These are phyloP conservation scores for Calonectria naviculata DNA, from an alignment of 2,329 filamentous ascomycete species.

Conservation along the genomic window DNA sequence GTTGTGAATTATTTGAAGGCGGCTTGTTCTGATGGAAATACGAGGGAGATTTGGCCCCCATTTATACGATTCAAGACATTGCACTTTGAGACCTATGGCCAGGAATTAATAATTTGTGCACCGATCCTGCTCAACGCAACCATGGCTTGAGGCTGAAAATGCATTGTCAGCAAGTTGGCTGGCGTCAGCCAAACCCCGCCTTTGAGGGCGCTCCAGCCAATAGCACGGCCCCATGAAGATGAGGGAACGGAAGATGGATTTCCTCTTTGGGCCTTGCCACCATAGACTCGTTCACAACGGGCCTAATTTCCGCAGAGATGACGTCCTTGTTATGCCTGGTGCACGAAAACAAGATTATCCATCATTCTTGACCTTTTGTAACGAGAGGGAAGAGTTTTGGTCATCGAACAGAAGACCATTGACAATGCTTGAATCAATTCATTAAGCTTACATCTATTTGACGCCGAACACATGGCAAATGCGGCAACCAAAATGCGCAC, in stretches of 20 bases:
- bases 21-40: neutral
- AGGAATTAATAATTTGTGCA: neutral
- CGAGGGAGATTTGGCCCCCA: neutral
- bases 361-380: too few species aligned
- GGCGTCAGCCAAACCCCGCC: conserved; percentile 30
- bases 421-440: too few species aligned
- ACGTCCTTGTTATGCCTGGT: too few species aligned
- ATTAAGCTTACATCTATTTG: too few species aligned
- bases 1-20: neutral
- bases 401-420: too few species aligned
- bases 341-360: too few species aligned
- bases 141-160: neutral
- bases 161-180: conserved; percentile 10
- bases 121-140: too few species aligned
- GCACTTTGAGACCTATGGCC: neutral
- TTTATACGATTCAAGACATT: neutral
- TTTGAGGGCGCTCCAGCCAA: conserved; percentile 2
- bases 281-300: too few species aligned
- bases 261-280: neutral
- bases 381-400: too few species aligned
- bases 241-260: neutral
- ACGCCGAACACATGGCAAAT: too few species aligned
- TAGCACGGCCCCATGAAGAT: neutral
- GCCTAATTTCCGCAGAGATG: too few species aligned
- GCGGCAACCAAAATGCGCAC: too few species aligned